A percentile compares a stretch with the other conserved stretches of the same genome.
Conservation (phyloP, 257 asterid species). For the Jasminum sambac region DNA sequence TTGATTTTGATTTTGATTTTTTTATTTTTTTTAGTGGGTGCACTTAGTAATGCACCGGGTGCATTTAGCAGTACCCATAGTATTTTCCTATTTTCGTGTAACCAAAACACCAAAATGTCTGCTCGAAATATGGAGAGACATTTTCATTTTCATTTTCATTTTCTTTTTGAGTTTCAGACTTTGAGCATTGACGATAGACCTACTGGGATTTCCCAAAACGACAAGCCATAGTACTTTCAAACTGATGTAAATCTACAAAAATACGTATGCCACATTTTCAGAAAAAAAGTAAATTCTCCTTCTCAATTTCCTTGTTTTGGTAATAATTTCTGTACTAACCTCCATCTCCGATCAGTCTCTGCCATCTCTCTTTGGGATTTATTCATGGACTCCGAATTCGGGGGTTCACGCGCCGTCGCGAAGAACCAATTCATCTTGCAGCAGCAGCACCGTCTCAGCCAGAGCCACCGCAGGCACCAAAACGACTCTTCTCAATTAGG, state of each 20-base stretch:
- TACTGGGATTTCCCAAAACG: too few species aligned
- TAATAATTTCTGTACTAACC: not conserved
- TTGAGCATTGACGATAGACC: too few species aligned
- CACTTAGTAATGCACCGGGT: too few species aligned
- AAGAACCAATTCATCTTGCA: conserved; percentile 70
- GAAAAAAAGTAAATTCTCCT: not conserved
- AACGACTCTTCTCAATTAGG: conserved; percentile 53
- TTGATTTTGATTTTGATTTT: too few species aligned
- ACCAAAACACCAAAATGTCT: too few species aligned
- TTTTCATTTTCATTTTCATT: too few species aligned
- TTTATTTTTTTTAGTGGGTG: too few species aligned
- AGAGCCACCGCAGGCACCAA: conserved; percentile 21
- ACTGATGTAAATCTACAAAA: not conserved
- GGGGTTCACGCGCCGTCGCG: conserved; percentile 79
- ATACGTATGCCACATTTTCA: not conserved
- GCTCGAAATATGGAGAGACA: too few species aligned
- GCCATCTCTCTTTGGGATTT: conserved; percentile 6
- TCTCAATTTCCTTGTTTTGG: not conserved
- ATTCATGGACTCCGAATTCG: conserved; percentile 78
- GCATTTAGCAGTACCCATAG: too few species aligned
- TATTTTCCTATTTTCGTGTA: too few species aligned
- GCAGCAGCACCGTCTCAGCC: conserved; percentile 42
- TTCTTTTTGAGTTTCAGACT: too few species aligned
- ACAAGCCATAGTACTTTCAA: too few species aligned
- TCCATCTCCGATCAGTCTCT: conserved; percentile 19